phyloP scores from a whole-genome alignment of 2,329 filamentous ascomycete genomes.

The Colletotrichum tropicicola region DNA sequence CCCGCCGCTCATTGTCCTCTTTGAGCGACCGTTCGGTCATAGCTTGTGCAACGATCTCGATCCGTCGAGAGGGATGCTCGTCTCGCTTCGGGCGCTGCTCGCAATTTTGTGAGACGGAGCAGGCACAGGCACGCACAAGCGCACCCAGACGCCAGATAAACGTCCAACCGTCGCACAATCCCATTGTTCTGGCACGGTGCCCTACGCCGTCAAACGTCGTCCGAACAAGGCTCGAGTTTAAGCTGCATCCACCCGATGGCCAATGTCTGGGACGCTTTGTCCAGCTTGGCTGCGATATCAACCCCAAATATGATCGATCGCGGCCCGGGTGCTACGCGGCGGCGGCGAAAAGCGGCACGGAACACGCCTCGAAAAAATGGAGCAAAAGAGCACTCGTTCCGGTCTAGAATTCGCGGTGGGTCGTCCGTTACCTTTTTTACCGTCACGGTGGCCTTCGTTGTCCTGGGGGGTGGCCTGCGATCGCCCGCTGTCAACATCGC shows the following conservation, averaged over 20 bases:
- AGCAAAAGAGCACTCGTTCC: neutral
- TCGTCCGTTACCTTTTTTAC: neutral
- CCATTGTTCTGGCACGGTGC: conserved; percentile 20
- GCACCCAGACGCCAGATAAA: conserved; percentile 2
- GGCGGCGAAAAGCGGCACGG: conserved; percentile 21
- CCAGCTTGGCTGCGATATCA: conserved; percentile 17
- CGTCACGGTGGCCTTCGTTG: neutral
- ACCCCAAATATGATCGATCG: conserved; percentile 27
- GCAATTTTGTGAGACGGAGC: neutral
- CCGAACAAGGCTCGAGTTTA: conserved; percentile 8
- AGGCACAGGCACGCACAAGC: too few relatives aligned
- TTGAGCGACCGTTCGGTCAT: neutral
- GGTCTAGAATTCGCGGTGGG: conserved; percentile 12
- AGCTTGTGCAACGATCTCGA: conserved; percentile 5
- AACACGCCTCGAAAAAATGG: conserved; percentile 22
- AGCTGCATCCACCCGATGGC: conserved; percentile 22
- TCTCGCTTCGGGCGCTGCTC: neutral
- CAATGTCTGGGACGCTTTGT: conserved; percentile 6
- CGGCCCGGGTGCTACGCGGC: conserved; percentile 18
- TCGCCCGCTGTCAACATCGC: conserved; percentile 22
- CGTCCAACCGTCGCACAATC: conserved; percentile 17
- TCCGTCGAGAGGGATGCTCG: neutral
- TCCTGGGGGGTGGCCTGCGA: conserved; percentile 15
- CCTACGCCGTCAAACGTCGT: conserved; percentile 9
- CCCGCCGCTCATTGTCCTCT: conserved; percentile 4